These are phyloP conservation scores for Ophiognomonia clavigignenti-juglandacearum DNA, from an alignment of 2,329 filamentous ascomycete genomes.

Conservation along the genomic window DNA sequence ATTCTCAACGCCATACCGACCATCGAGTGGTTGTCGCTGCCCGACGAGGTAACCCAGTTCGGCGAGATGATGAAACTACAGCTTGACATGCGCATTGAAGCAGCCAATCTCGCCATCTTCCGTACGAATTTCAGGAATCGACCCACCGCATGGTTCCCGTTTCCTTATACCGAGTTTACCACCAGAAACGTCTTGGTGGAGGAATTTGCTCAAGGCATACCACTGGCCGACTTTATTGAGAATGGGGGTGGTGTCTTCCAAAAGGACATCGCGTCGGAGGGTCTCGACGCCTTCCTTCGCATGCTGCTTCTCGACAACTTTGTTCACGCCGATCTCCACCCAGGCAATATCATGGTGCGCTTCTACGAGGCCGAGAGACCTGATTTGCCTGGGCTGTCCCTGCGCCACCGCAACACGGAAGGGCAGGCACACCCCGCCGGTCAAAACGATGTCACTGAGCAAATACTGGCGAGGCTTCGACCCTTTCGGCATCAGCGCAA, in stretches of 20 bases:
- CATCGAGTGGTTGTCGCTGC: slow-evolving; percentile 94
- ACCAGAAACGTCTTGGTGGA: slow-evolving; percentile 90
- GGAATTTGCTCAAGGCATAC: slow-evolving; percentile 93
- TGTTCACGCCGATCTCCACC: slow-evolving; percentile 91
- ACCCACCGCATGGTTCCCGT: slow-evolving; percentile 94
- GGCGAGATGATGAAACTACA: slow-evolving; percentile 99
- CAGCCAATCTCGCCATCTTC: slow-evolving; percentile 83
- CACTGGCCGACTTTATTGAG: slow-evolving; percentile 82
- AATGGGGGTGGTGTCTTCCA: slow-evolving; percentile 91
- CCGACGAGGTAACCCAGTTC: slow-evolving; percentile 90
- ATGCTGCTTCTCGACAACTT: slow-evolving; percentile 99
- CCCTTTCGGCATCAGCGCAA: slow-evolving; percentile 63
- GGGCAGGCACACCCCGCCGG: slow-evolving; percentile 35
- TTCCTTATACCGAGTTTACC: slow-evolving; percentile 86
- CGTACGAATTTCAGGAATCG: slow-evolving; percentile 85
- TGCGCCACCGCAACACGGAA: slow-evolving; percentile 26
- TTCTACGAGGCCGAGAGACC: slow-evolving; percentile 84
- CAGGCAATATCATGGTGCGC: slow-evolving; percentile 98
- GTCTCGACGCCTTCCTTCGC: slow-evolving; percentile 88
- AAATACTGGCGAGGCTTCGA: slow-evolving; percentile 74
- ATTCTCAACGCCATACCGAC: slow-evolving; percentile 83
- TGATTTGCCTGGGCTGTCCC: slow-evolving; percentile 44
- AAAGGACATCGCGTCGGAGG: slow-evolving; percentile 89
- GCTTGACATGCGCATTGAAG: slow-evolving; percentile 89
- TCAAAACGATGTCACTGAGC: slow-evolving; percentile 70